A percentile compares a stretch with the other conserved stretches of the same genome.
Conservation (phyloP, 768 basidiomycete genomes). For the Clavulina sp. region DNA sequence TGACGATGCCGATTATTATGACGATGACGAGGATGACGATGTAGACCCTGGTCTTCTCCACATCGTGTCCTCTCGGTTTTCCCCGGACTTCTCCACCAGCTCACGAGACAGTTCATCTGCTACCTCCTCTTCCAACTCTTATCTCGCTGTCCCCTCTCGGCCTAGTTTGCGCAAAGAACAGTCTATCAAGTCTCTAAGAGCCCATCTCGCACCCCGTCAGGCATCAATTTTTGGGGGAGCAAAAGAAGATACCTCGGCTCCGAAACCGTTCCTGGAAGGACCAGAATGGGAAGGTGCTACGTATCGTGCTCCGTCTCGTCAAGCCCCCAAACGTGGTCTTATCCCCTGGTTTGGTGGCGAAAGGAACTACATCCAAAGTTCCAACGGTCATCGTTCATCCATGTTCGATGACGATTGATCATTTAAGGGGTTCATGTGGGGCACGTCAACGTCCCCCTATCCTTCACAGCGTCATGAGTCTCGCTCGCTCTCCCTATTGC, state of each 20-base stretch:
- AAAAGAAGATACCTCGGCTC: no score
- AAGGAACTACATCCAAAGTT: no score
- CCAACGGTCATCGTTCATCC: no score
- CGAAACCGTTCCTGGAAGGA: neutral
- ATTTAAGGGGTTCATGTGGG: no score
- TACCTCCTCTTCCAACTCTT: neutral
- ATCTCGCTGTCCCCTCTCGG: neutral
- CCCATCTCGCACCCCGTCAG: constrained; percentile 1
- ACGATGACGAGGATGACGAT: neutral
- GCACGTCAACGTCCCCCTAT: no score
- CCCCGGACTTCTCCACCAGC: neutral
- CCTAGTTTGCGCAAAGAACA: neutral
- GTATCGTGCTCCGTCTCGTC: neutral
- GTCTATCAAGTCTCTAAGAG: constrained; percentile 1
- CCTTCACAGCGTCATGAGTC: no score
- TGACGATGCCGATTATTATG: neutral
- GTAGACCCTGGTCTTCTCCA: neutral
- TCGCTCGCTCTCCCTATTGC: no score
- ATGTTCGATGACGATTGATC: no score
- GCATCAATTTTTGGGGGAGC: no score
- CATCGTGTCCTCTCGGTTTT: neutral
- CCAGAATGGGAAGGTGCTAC: neutral
- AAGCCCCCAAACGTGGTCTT: neutral
- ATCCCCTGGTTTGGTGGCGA: constrained; percentile 2
- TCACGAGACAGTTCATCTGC: neutral